phyloP scores from a whole-genome alignment of 306 rosid species.

The cucumber (Cucumis sativus) region Cucumber_9930_V3 NC_026657.2:12617001-12617500 shows the following conservation, averaged over 20 bases:
- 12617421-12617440: constrained; percentile 47
- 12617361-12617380: constrained; percentile 85
- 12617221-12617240: constrained; percentile 85
- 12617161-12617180: constrained; percentile 51
- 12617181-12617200: constrained; percentile 87
- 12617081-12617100: neutral
- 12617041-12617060: constrained; percentile 61
- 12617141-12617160: neutral
- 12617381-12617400: constrained; percentile 77
- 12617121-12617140: neutral
- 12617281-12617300: constrained; percentile 65
- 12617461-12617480: neutral
- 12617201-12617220: constrained; percentile 67
- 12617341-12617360: constrained; percentile 91
- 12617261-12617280: constrained; percentile 81
- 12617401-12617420: constrained; percentile 83
- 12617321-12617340: constrained; percentile 54
- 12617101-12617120: neutral
- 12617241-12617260: constrained; percentile 60
- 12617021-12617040: constrained; percentile 70
- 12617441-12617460: neutral
- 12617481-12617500: neutral
- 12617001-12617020: constrained; percentile 53
- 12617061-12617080: constrained; percentile 80
- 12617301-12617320: constrained; percentile 86